Conservation (phyloP, 768 basidiomycete species). For the Trametes maxima region DNA sequence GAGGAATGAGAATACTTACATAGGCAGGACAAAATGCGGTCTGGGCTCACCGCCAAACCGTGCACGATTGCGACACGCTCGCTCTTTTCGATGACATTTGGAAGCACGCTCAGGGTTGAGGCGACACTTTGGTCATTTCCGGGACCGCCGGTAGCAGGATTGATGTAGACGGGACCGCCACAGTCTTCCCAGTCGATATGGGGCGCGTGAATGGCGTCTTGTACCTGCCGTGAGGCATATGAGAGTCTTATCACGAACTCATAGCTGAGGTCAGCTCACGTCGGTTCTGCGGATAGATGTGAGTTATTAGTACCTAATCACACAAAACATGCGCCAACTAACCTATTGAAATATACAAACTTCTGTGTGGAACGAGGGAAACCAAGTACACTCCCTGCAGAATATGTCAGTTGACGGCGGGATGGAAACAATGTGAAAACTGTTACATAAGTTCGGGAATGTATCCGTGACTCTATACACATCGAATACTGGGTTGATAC, state of each 20-base stretch:
- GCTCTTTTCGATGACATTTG: slow-evolving; percentile 42
- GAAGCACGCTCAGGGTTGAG: slow-evolving; percentile 38
- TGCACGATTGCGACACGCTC: slow-evolving; percentile 38
- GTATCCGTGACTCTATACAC: slow-evolving; percentile 60
- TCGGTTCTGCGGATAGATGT: slow-evolving; percentile 35
- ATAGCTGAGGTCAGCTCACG: slow-evolving; percentile 28
- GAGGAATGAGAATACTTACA: neutral
- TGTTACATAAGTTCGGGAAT: slow-evolving; percentile 31
- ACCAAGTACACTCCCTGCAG: slow-evolving; percentile 80
- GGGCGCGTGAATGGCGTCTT: slow-evolving; percentile 42
- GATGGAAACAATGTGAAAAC: slow-evolving; percentile 1
- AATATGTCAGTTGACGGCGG: slow-evolving; percentile 30
- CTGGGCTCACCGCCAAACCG: slow-evolving; percentile 33
- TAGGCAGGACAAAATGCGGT: no score
- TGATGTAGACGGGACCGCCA: slow-evolving; percentile 32
- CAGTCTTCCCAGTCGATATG: slow-evolving; percentile 38
- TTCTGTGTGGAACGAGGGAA: slow-evolving; percentile 63
- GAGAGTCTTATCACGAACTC: neutral
- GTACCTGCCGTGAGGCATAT: slow-evolving; percentile 29
- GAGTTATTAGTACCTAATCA: neutral
- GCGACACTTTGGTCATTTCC: slow-evolving; percentile 35
- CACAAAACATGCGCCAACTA: neutral
- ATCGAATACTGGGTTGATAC: slow-evolving; percentile 60
- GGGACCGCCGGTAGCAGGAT: slow-evolving; percentile 29
- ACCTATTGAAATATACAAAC: slow-evolving; percentile 58